Base-by-base conservation (phyloP, 208 protist species). In the Porcisia deanei region DNA sequence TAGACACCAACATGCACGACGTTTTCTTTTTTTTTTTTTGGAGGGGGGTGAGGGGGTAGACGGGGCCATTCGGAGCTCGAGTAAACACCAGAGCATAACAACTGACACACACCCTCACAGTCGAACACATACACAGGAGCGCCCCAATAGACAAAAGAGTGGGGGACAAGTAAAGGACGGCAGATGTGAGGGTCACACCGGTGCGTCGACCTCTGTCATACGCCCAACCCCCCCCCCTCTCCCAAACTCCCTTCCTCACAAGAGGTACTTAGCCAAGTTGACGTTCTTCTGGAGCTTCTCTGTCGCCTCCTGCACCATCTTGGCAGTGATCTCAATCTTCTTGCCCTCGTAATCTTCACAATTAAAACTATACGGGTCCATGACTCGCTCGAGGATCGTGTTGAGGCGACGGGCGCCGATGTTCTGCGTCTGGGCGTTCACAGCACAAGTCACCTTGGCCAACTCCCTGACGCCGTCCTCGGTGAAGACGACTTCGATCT, bases 391-490 rank as follows among this genome's bases (percentile, higher is more conserved):
- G 59, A 99, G 85, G 45, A 99, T 87, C 6, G 98, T 99, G 86
- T 99, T 93, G 8, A 99, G 91, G 53, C 98, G 88, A 41, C 98
- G 88, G 2, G 98, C 98, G 39, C 98, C 98, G 75, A 99, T 99
- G 80, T 99, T 99, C 77, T 99, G 97, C 22, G 97, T 92, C 61
- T 97, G 96, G 34, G 82, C 75, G 74, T 99, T 99, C 47, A 99
- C 83, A 45, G 88, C 86, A 20, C 84, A 90, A 16, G 98, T 97
- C 64, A 99, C 90, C 54, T 84, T 81, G 30, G 98, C 95, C 65
- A 99, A 91, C 72, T 95, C 95, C n/a, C 85, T 73, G 16, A 99
- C 81, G 53, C 94, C 95, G 1, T 97, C 94, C 30, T 98, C 90
- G 7, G 93, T 97, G 75, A 99, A 99, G 45, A 90, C 76, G 2